Conservation (phyloP, 2,329 filamentous ascomycete genomes). For the Zopfia rhizophila region DNA sequence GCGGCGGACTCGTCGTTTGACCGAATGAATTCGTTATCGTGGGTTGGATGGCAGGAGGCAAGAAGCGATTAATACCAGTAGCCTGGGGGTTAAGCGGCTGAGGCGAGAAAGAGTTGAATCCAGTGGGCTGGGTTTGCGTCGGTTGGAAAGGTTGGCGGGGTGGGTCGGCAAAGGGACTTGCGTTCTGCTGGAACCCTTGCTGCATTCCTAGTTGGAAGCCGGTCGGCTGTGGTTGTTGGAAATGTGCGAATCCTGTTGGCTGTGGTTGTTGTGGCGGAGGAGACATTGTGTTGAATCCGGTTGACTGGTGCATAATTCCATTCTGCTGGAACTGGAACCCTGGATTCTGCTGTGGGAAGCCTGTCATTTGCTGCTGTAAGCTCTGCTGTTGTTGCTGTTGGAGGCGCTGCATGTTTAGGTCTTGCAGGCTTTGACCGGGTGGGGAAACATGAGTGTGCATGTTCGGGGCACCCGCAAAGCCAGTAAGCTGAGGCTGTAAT, state of each 20-base stretch:
- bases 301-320: constrained; percentile 51
- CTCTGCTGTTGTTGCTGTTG: constrained; percentile 49
- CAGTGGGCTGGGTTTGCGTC: constrained; percentile 51
- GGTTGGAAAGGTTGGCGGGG: constrained; percentile 58
- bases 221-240: constrained; percentile 57
- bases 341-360: constrained; percentile 50
- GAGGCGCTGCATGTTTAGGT: constrained; percentile 65
- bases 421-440: constrained; percentile 79
- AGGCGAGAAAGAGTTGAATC: constrained; percentile 48
- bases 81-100: constrained; percentile 61
- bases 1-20: constrained; percentile 61
- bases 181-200: constrained; percentile 63
- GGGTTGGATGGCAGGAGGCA: constrained; percentile 62
- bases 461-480: constrained; percentile 61
- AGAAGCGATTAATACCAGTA: constrained; percentile 63
- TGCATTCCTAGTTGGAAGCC: constrained; percentile 60
- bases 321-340: constrained; percentile 47
- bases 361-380: constrained; percentile 51
- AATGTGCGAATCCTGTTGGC: constrained; percentile 42
- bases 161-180: constrained; percentile 65
- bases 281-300: constrained; percentile 44
- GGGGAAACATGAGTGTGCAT: constrained; percentile 73
- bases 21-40: constrained; percentile 63
- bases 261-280: constrained; percentile 58
- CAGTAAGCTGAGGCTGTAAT: constrained; percentile 88